phyloP scores from a whole-genome alignment of 2,329 filamentous ascomycete species.

The Pestalotiopsis sp. region DNA sequence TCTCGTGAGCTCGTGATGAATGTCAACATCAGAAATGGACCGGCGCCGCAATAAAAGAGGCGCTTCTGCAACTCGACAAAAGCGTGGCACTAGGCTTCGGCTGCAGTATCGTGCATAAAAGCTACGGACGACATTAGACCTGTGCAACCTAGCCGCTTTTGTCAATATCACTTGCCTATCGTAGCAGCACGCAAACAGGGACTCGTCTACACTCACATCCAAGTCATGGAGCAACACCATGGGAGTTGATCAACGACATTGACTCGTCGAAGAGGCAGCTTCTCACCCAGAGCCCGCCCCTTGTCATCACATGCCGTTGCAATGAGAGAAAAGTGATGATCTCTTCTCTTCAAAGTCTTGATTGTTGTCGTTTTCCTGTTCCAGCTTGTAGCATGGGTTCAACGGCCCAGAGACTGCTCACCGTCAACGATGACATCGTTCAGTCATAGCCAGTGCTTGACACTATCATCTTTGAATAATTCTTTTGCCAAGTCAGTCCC shows the following conservation, averaged over 20 bases:
- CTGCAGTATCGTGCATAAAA: slow-evolving; percentile 35
- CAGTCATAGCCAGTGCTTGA: neutral
- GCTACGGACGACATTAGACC: slow-evolving; percentile 26
- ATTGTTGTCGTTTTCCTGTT: neutral
- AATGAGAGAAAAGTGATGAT: neutral
- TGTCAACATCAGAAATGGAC: neutral
- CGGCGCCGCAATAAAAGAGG: neutral
- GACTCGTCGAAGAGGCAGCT: neutral
- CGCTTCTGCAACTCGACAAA: slow-evolving; percentile 35
- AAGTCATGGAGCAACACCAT: neutral
- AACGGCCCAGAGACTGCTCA: neutral
- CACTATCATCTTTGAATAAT: neutral
- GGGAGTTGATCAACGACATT: neutral
- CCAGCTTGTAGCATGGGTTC: neutral
- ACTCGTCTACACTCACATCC: neutral
- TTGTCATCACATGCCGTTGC: neutral
- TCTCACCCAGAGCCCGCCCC: neutral
- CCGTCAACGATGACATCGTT: neutral
- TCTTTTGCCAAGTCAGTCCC: neutral
- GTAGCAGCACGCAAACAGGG: neutral
- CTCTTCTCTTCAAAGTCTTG: neutral
- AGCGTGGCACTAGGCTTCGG: slow-evolving; percentile 31
- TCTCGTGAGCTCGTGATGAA: slow-evolving; percentile 3
- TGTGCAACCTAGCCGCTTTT: slow-evolving; percentile 31
- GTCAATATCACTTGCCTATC: slow-evolving; percentile 19